A percentile compares a stretch with the other conserved stretches of the same genome.
Evolutionary conservation across 108 stramenopile genomes (phyloP).

Genomic region (Discostella pseudostelligera): DNA sequence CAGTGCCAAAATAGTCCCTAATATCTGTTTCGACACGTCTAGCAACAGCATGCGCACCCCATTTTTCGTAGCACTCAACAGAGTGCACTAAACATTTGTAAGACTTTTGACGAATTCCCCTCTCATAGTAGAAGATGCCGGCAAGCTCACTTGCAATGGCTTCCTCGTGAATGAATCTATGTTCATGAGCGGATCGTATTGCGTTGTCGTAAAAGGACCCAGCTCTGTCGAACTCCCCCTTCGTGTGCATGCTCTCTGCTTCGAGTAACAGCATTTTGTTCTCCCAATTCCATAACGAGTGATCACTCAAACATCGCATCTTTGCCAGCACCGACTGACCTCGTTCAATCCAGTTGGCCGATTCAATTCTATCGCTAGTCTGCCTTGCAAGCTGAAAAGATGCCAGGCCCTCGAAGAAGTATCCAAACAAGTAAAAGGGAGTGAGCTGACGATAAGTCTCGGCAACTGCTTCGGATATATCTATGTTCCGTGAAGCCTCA

Average conservation of each 20-base stretch:
- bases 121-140: background rate
- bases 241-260: conserved; percentile 11
- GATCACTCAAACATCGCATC: background rate
- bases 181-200: conserved; percentile 6
- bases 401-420: conserved; percentile 14
- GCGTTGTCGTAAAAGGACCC: background rate
- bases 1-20: background rate
- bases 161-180: conserved; percentile 5
- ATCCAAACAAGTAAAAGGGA: background rate
- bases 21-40: background rate
- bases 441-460: background rate
- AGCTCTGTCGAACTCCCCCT: conserved; percentile 2
- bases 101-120: background rate
- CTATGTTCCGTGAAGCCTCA: background rate
- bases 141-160: conserved; percentile 3
- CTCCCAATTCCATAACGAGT: conserved; percentile 11
- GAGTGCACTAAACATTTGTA: background rate
- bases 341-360: background rate
- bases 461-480: background rate
- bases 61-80: background rate
- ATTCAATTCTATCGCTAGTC: background rate
- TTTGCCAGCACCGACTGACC: background rate
- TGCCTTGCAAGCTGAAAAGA: conserved; percentile 8
- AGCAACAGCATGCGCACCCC: background rate
- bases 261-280: conserved; percentile 14